phyloP scores from a whole-genome alignment of 179 eudicot genomes.

The Spinacia oleracea region DNA sequence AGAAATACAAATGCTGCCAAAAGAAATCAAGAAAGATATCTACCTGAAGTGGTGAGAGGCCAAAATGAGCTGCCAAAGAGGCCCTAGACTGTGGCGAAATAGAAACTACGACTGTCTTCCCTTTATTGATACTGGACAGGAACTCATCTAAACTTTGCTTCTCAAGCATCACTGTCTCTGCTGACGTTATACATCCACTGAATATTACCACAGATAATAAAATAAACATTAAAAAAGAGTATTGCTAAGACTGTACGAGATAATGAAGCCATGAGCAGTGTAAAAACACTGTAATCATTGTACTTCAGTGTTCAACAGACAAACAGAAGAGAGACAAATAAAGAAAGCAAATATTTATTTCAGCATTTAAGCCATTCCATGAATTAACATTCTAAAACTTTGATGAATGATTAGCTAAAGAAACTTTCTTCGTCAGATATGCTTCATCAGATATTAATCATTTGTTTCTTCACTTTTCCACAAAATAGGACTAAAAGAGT shows the following conservation, averaged over 20 bases:
- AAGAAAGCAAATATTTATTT: background rate
- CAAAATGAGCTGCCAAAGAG: slow-evolving; percentile 85
- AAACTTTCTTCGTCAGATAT: background rate
- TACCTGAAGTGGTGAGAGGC: slow-evolving; percentile 85
- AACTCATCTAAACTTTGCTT: slow-evolving; percentile 98
- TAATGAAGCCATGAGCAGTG: background rate
- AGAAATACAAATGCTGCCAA: background rate
- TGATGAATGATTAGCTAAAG: background rate
- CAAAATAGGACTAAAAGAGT: background rate
- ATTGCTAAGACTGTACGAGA: background rate
- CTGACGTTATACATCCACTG: slow-evolving; percentile 99
- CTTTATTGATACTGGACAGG: slow-evolving; percentile 58
- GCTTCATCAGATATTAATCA: background rate
- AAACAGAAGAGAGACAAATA: background rate
- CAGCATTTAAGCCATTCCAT: background rate
- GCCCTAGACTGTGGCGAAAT: slow-evolving; percentile 97
- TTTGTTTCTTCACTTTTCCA: background rate
- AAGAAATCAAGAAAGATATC: background rate
- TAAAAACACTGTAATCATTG: background rate
- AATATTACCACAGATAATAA: slow-evolving; percentile 28
- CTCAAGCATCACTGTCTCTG: slow-evolving; percentile 98
- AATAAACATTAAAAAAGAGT: background rate
- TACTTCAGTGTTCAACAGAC: background rate
- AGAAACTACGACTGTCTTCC: slow-evolving; percentile 80
- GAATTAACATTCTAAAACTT: background rate